phyloP scores from a whole-genome alignment of 495 filamentous ascomycete species.

The Xylaria intraflava region DNA sequence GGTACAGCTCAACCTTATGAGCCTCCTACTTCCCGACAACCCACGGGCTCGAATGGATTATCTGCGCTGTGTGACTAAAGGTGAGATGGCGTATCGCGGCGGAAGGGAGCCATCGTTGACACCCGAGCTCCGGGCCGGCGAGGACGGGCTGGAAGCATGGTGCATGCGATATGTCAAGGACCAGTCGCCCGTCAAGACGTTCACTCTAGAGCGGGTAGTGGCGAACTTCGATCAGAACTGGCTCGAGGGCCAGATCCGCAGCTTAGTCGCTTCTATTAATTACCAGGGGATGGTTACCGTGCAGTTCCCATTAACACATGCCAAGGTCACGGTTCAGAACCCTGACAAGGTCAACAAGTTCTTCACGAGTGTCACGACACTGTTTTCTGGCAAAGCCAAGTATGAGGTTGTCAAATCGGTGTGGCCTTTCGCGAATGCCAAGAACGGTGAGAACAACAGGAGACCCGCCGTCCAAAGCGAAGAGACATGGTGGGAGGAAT shows the following conservation, averaged over 20 bases:
- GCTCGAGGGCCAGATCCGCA: conserved; percentile 46
- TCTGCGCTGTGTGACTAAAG: conserved; percentile 42
- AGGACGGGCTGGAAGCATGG: conserved; percentile 42
- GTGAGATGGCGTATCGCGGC: conserved; percentile 44
- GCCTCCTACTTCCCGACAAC: conserved; percentile 38
- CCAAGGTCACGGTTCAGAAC: conserved; percentile 40
- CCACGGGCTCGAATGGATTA: conserved; percentile 42
- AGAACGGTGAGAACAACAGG: conserved; percentile 32
- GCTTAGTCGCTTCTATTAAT: conserved; percentile 35
- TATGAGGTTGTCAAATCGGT: conserved; percentile 47
- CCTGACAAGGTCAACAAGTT: conserved; percentile 42
- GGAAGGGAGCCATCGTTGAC: conserved; percentile 30
- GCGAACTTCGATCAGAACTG: conserved; percentile 47
- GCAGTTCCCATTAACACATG: conserved; percentile 45
- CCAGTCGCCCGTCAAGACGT: conserved; percentile 38
- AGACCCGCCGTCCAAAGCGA: conserved; percentile 44
- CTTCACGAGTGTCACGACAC: conserved; percentile 34
- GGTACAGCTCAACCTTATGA: conserved; percentile 48
- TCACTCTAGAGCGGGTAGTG: conserved; percentile 42
- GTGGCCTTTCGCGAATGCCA: conserved; percentile 40
- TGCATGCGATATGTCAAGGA: conserved; percentile 43
- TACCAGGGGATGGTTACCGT: conserved; percentile 46
- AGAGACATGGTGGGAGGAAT: conserved; percentile 49
- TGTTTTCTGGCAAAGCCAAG: conserved; percentile 39
- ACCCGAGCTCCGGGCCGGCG: conserved; percentile 31